Evolutionary conservation across 371 early-diverging fungal genomes (phyloP), one percentile per base, ranked within the genome.

Genomic region (Mortierella sp.): DNA sequence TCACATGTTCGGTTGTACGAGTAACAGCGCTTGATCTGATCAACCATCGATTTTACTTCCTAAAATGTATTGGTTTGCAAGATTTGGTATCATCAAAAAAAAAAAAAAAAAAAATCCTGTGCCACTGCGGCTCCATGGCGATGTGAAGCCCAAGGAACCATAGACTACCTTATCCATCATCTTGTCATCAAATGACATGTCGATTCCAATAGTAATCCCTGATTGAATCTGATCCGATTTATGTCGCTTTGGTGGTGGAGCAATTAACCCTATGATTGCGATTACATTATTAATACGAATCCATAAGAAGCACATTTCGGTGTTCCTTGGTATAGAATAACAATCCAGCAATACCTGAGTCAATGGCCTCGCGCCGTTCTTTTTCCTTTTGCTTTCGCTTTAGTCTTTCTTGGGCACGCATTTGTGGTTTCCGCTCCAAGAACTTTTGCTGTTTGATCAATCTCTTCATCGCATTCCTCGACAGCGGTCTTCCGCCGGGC

Each of bases 121-220:
- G 36, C 36, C 36, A 36, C 4, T 36, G 36, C 36, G 36, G 6
- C 6, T 3, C 6, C 7, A 36, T 36, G 36, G 36, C 36, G 36
- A 36, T 36, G 36, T 36, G 28, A 28, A 36, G 4, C 36, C 36
- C 36, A 6, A 22, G n/a, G 45, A 61, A 45, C 19, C 50, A 85
- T 59, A 36, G 57, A 43, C 45, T 86, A 88, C 94, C 83, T 91
- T 92, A 11, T 91, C 90, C 13, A 69, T 84, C 97, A 97, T 97
- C 57, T 88, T 84, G 21, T 90, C 87, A 57, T 95, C 94, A 84
- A 94, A 95, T 1, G 89, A 85, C 86, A 92, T 90, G 74, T 95
- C 96, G 16, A 95, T 79, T 1, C 94, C 87, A 40, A 96, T 83
- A n/a, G 82, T 76, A 33, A 92, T 74, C 1, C 77, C 85, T 11